Base-by-base conservation (phyloP, 129 eudicot genomes). In the Solidago caesia region DNA sequence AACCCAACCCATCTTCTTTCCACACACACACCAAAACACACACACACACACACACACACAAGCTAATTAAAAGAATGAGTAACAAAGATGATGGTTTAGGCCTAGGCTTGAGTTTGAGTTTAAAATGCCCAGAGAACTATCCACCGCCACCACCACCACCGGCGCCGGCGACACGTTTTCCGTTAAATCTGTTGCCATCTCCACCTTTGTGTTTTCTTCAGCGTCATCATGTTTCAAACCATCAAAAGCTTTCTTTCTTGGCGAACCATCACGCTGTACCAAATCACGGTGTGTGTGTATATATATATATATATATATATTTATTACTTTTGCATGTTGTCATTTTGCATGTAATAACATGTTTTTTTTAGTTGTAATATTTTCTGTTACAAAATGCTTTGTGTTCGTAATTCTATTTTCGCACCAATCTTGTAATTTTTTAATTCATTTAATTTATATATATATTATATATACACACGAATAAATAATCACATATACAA, bases 21-120 rank as follows among this genome's bases (percentile, higher is more conserved):
- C 55, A 55, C 60, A 55, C 21, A 55, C 21, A 21, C 21, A 21
- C 21, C 21, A 21, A 21, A 21, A 21, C 21, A 21, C 21, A 57
- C 6, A 57, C 55, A 55, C 60, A 55, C 21, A 55, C 21, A 21
- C 21, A 21, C 21, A 21, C 21, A 21, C 21, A 33, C 67, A 60
- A 61, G 21, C 21, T 21, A 21, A 21, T 21, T 21, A 61, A 86
- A 75, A 80, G 65, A 71, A 87, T 82, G 88, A 85, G 71, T 12
- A 86, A 80, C 49, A 80, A 76, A 64, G 91, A 83, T 72, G 92
- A 86, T 81, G 92, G 82, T 11, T 81, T 85, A 64, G 83, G 82
- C 3, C 26, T 72, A 59, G 79, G 81, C 4, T 73, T 91, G 83
- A 86, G 86, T 67, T 85, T 91, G 78, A 86, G 92, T 79, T 67